Conservation (phyloP, 768 basidiomycete genomes). For the Mycena sanguinolenta region DNA sequence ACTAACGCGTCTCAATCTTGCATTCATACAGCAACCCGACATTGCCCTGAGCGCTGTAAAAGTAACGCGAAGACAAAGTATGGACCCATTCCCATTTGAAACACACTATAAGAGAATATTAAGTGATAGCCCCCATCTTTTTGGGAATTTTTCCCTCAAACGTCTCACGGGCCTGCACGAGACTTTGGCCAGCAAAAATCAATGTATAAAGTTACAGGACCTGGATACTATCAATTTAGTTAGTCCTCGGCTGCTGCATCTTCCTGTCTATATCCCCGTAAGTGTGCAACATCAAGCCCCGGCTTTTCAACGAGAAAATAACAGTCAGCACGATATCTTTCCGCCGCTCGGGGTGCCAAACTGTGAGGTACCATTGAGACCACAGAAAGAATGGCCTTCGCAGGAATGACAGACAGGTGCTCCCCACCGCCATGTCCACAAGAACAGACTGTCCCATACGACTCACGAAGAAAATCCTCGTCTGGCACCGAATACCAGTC, state of each 20-base stretch:
- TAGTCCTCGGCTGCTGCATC: not conserved
- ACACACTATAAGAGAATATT: no score
- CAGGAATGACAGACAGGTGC: not conserved
- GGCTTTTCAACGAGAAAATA: slow-evolving; percentile 22
- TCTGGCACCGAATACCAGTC: not conserved
- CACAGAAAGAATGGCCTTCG: not conserved
- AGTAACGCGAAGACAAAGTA: no score
- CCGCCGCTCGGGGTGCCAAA: not conserved
- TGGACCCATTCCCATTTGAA: no score
- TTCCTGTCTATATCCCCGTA: not conserved
- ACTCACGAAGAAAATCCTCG: not conserved
- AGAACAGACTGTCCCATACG: not conserved
- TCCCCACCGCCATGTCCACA: not conserved
- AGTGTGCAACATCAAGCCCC: not conserved
- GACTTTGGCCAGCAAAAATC: no score
- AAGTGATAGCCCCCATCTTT: no score
- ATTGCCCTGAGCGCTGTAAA: no score
- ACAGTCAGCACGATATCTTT: not conserved
- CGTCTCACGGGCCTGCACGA: no score
- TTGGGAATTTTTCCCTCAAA: no score
- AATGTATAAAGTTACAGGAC: not conserved
- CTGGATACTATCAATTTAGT: no score
- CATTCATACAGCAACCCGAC: no score
- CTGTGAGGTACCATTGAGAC: slow-evolving; percentile 14
- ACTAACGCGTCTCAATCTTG: no score